Conservation (phyloP, 768 basidiomycete species). For the Mycena vitilis region DNA sequence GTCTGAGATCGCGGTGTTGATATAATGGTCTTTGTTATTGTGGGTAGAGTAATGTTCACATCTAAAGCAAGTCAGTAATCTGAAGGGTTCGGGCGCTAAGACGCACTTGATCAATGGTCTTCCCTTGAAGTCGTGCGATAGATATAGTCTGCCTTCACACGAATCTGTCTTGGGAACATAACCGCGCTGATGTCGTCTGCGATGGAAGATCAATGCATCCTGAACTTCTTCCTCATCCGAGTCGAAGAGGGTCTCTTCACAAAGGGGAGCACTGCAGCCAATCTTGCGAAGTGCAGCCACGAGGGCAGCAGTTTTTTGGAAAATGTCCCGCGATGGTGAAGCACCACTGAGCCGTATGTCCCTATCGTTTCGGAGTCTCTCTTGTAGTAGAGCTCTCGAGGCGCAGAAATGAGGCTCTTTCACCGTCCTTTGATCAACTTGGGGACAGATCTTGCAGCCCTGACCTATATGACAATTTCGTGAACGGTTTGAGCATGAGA, state of each 20-base stretch:
- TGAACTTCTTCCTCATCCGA: conserved; percentile 4
- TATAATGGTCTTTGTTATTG: not conserved
- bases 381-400: not conserved
- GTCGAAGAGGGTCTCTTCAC: not conserved
- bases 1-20: not conserved
- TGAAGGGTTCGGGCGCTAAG: no score
- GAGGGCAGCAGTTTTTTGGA: conserved; percentile 10
- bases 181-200: not conserved
- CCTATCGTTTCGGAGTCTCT: not conserved
- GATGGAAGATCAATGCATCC: not conserved
- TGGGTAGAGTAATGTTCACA: conserved; percentile 6
- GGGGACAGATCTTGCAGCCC: not conserved
- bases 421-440: not conserved
- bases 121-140: not conserved
- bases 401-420: not conserved
- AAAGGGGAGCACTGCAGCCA: conserved; percentile 1
- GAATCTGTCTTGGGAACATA: not conserved
- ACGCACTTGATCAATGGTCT: conserved; percentile 1
- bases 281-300: not conserved
- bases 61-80: not conserved
- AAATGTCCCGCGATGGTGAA: not conserved
- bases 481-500: not conserved
- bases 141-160: not conserved
- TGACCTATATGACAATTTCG: not conserved
- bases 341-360: not conserved